Base-by-base conservation (phyloP, 768 basidiomycete species). In the Hemileccinum impolitum region DNA sequence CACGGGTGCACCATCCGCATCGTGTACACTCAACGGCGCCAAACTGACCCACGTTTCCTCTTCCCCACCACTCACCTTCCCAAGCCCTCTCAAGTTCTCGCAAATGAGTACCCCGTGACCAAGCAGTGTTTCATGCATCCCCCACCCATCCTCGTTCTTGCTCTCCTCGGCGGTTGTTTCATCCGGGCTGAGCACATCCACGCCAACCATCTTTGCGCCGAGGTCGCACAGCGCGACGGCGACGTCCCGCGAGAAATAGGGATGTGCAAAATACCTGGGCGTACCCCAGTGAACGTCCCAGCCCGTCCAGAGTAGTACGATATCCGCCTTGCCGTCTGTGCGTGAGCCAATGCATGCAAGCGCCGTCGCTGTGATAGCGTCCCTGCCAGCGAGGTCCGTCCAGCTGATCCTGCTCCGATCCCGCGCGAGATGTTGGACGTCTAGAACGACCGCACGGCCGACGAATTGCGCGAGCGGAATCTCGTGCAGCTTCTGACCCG, bases 161-260 rank as follows among this genome's bases (percentile, higher is more conserved):
- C 18, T 43, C 36, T 53, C 56, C 15, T 51, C 50, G 1, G 41
- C 43, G 36, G 60, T 61, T 1, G 80, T 83, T 62, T 84, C 82
- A 48, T 90, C 88, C 12, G 86, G 83, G 58, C 72, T 87, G 52
- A 86, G 67, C 11, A 77, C 74, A 57, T 90, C 88, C 31, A 84
- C 62, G 0, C 82, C 86, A 3, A 89, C 61, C 1, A 85, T 72
- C 44, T 70, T 69, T 17, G 84, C 72, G 1, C 85, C 87, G 5
- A 65, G 65, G 6, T 68, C 70, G 2, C 79, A 43, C 21, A 90
- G 68, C 38, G 70, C 59, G 30, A 60, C 58, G 0, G 85, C 86
- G 0, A 79, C 79, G 8, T 77, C 74, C 4, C 70, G 65, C 32
- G 73, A 70, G 34, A 90, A 73, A 59, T 75, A 87, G 4, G 87